Evolutionary conservation across 2,329 filamentous ascomycete species (phyloP).

Genomic region (Fusarium torreyae): DNA sequence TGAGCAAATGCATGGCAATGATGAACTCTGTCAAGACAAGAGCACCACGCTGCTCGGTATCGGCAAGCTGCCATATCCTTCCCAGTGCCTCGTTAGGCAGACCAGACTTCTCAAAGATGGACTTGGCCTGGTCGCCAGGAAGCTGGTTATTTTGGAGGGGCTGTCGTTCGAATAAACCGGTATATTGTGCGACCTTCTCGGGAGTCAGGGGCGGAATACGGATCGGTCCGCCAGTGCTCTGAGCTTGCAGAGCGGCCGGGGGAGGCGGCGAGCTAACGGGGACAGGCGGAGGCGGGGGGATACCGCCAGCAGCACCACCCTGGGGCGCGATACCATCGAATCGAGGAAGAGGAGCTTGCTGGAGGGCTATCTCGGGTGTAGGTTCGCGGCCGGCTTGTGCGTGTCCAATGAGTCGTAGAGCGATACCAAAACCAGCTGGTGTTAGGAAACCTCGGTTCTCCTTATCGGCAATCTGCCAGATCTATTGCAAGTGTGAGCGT

Average conservation of each 20-base stretch:
- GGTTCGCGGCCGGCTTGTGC: conserved; percentile 91
- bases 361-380: conserved; percentile 83
- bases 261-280: conserved; percentile 60
- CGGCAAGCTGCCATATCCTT: conserved; percentile 95
- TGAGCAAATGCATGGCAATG: conserved; percentile 97
- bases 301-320: conserved; percentile 48
- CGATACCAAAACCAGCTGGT: conserved; percentile 92
- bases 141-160: conserved; percentile 79
- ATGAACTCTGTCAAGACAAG: conserved; percentile 93
- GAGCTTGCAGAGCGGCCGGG: conserved; percentile 67
- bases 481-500: conserved; percentile 66
- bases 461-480: conserved; percentile 98
- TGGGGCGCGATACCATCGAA: conserved; percentile 81
- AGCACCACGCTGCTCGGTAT: conserved; percentile 91
- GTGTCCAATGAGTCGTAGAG: conserved; percentile 94
- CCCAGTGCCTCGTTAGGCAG: conserved; percentile 91
- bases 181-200: conserved; percentile 92
- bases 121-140: conserved; percentile 87
- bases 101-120: conserved; percentile 94
- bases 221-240: conserved; percentile 77
- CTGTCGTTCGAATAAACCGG: conserved; percentile 91
- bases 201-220: conserved; percentile 90
- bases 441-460: conserved; percentile 97
- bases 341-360: conserved; percentile 89
- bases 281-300: conserved; percentile 61